Base-by-base conservation (phyloP, 2,329 filamentous ascomycete species). In the Immersiporthe knoxdaviesiana region DNA sequence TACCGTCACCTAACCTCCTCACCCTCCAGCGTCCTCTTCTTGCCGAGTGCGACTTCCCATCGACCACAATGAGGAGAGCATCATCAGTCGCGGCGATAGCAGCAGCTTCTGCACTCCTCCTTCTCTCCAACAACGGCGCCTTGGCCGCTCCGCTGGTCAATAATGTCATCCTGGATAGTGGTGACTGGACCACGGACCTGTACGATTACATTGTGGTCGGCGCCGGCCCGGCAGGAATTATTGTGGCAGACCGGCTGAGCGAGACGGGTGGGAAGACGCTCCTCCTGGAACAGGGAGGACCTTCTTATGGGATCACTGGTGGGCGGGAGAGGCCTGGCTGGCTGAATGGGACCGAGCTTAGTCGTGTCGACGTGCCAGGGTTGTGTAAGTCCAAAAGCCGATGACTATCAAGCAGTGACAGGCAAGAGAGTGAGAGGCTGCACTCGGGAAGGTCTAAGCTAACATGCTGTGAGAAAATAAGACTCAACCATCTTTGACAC, bases 201-300 rank as follows among this genome's bases (percentile, higher is more conserved):
- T 90, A 85, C 74, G 87, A 90, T 75, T 90, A 89, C 77, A 87
- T 90, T 66, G 81, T 90, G 62, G 83, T 89, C 66, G 88, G 88
- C 37, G 85, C 81, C 47, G 88, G 88, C 68, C 85, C 87, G 11
- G 88, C 85, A 60, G 88, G 87, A 62, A 86, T 89, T 62, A 78
- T 80, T 65, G 83, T 90, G 62, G 87, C 88, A 3, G 87, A 88
- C 74, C 84, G 84, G 75, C 82, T 91, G 41, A 88, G 86, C 52
- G 86, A 88, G 74, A 80, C 84, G 65, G 88, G 88, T 72, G 84
- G 88, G 72, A 88, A 82, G 56, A 88, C 90, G 1, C 78, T 90
- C 27, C 81, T 90, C 32, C 81, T 86, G 63, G 84, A 86, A 74
- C 84, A 85, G 74, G 84, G 84, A 11, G 82, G 84, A 11, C 81